These are phyloP conservation scores for Phaeotremella fagi DNA, from an alignment of 768 basidiomycete species.

Conservation along the genomic window DNA sequence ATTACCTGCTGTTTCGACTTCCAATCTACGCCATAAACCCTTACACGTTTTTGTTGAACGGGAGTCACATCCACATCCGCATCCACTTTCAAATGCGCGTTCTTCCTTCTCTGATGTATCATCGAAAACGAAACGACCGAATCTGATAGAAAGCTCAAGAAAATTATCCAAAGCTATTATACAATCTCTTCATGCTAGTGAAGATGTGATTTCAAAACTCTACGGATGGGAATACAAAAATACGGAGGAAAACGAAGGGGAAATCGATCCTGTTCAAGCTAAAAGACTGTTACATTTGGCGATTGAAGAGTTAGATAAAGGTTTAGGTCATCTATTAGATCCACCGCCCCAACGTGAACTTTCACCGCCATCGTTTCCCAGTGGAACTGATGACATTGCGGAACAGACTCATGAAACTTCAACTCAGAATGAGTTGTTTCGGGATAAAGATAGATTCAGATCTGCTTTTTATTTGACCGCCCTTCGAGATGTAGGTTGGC, in stretches of 20 bases:
- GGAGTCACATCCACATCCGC: neutral
- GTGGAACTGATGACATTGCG: neutral
- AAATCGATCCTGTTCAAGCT: neutral
- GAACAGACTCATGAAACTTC: neutral
- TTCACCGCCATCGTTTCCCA: too few relatives aligned
- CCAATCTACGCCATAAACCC: neutral
- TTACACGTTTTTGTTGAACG: neutral
- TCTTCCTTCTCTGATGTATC: too few relatives aligned
- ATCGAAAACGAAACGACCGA: neutral
- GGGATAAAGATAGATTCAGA: conserved; percentile 25
- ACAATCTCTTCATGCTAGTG: neutral
- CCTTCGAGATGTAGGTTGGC: conserved; percentile 20
- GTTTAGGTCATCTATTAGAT: conserved; percentile 6
- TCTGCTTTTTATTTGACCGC: conserved; percentile 41
- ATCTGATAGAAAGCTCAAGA: neutral
- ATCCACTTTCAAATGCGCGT: too few relatives aligned
- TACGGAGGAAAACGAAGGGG: neutral
- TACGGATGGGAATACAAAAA: neutral
- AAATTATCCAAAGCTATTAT: neutral
- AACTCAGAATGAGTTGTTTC: neutral
- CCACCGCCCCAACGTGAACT: neutral
- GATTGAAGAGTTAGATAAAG: conserved; percentile 2
- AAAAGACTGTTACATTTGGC: conserved; percentile 5
- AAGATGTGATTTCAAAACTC: neutral
- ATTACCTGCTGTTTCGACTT: neutral